Conservation (phyloP, 192 early-diverging fungal genomes). For the Gamsiella multidivaricata region DNA sequence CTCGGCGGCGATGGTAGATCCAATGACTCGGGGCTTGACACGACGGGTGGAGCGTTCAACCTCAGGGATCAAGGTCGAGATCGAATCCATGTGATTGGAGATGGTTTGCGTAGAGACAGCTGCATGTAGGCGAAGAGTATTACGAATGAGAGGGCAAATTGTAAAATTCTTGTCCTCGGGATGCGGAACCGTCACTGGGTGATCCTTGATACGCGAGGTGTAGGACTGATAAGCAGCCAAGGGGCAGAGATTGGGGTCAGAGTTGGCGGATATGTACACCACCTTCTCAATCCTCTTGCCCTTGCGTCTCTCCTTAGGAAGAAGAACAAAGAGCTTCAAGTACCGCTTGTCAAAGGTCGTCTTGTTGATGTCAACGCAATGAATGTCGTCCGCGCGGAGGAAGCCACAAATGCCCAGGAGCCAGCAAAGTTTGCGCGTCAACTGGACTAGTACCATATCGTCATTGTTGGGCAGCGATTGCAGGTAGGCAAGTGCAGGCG, state of each 20-base stretch:
- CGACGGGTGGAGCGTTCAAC: neutral
- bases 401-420: slow-evolving; percentile 8
- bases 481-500: too few relatives aligned
- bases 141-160: neutral
- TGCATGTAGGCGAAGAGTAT: neutral
- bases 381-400: slow-evolving; percentile 4
- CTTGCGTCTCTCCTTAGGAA: neutral
- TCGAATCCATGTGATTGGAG: neutral
- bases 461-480: slow-evolving; percentile 1
- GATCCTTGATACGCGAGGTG: neutral
- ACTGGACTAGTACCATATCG: neutral
- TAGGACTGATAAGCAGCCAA: neutral
- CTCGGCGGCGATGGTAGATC: too few relatives aligned
- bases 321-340: neutral
- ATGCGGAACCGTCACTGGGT: neutral
- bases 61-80: neutral
- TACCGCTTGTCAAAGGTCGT: neutral
- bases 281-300: neutral
- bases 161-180: neutral
- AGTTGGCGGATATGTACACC: neutral
- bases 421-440: slow-evolving; percentile 1
- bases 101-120: neutral
- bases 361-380: neutral
- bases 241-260: neutral
- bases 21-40: neutral